phyloP scores from a whole-genome alignment of 2,329 filamentous ascomycete genomes.

The Penicillium sp. region DNA sequence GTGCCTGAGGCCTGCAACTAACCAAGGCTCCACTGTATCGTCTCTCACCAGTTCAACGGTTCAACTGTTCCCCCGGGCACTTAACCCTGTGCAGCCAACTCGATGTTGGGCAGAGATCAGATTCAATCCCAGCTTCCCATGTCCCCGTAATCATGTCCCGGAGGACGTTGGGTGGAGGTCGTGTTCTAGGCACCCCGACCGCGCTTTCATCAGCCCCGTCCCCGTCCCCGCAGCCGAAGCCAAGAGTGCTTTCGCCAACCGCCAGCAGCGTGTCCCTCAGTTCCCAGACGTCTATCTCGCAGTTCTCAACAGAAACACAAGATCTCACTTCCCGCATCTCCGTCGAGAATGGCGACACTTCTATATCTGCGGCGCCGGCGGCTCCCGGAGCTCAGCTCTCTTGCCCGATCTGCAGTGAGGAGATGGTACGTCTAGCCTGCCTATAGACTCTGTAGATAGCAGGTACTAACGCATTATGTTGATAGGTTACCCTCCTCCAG shows the following conservation, averaged over 20 bases:
- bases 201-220: conserved; percentile 64
- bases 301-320: conserved; percentile 68
- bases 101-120: conserved; percentile 19
- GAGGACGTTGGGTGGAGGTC: conserved; percentile 86
- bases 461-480: background rate
- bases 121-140: conserved; percentile 28
- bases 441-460: background rate
- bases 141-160: conserved; percentile 65
- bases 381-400: conserved; percentile 68
- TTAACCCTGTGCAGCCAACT: conserved; percentile 20
- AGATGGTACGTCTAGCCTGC: conserved; percentile 68
- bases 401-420: conserved; percentile 97
- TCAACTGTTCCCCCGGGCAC: conserved; percentile 5
- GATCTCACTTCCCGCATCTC: conserved; percentile 82
- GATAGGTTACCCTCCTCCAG: conserved; percentile 82
- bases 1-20: background rate
- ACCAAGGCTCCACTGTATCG: conserved; percentile 22
- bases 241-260: conserved; percentile 58
- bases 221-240: conserved; percentile 43
- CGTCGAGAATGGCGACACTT: conserved; percentile 59
- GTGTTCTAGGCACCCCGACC: conserved; percentile 84
- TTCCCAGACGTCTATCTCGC: conserved; percentile 72
- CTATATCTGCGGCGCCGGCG: conserved; percentile 49
- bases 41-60: conserved; percentile 13
- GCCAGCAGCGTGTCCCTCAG: conserved; percentile 74